Percentiles rank a stretch among this genome's conserved stretches.
phyloP scores from a whole-genome alignment of 2,329 filamentous ascomycete species.

The Biscogniauxia sp. region DNA sequence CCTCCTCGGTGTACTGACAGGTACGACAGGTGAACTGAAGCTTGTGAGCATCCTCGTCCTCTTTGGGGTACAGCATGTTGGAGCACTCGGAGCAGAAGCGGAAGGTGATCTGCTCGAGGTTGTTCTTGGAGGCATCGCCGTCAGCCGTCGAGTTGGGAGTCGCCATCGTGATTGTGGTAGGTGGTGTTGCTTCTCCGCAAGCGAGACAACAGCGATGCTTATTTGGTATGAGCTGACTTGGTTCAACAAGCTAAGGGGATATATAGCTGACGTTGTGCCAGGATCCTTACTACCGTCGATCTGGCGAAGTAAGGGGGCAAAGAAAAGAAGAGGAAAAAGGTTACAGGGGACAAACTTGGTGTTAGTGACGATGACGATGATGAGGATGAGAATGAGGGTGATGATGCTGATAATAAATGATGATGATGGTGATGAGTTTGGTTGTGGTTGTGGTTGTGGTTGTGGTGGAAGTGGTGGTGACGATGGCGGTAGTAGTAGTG shows the following conservation, averaged over 20 bases:
- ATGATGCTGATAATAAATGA: too few species aligned
- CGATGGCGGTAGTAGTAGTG: too few species aligned
- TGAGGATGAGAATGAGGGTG: too few species aligned
- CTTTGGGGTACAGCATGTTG: slow-evolving; percentile 96
- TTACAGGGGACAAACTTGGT: background rate
- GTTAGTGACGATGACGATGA: background rate
- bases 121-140: slow-evolving; percentile 44
- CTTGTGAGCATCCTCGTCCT: slow-evolving; percentile 78
- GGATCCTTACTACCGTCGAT: background rate
- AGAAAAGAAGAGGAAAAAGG: background rate
- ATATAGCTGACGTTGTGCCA: background rate
- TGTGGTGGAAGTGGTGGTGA: too few species aligned
- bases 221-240: background rate
- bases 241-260: background rate
- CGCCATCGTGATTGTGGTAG: slow-evolving; percentile 45
- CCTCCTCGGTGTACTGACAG: slow-evolving; percentile 86
- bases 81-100: slow-evolving; percentile 98
- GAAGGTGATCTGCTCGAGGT: slow-evolving; percentile 83
- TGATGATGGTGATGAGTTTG: too few species aligned
- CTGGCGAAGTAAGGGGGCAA: background rate
- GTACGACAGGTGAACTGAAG: slow-evolving; percentile 96
- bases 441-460: too few species aligned
- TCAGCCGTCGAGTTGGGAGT: slow-evolving; percentile 54
- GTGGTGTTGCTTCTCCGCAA: background rate
- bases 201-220: slow-evolving; percentile 4